phyloP scores from a whole-genome alignment of 2,329 filamentous ascomycete genomes.

The Blastomyces gilchristii region DNA sequence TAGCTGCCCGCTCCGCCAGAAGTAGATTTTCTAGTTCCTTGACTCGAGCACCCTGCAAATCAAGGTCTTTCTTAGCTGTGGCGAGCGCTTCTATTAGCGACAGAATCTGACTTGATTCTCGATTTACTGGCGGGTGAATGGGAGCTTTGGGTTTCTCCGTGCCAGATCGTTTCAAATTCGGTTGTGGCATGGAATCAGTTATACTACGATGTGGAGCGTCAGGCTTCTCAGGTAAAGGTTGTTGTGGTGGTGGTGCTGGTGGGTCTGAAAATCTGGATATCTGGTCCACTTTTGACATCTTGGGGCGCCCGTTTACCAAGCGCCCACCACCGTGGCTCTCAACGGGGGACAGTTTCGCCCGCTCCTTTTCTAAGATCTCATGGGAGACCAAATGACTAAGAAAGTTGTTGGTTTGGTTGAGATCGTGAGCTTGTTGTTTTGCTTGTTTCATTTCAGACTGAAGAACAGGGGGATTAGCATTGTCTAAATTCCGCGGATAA shows the following conservation, averaged over 20 bases:
- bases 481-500: not conserved
- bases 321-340: constrained; percentile 34
- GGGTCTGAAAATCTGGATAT: constrained; percentile 86
- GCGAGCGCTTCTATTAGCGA: constrained; percentile 77
- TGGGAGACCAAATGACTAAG: constrained; percentile 65
- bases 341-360: constrained; percentile 39
- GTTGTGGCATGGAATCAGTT: constrained; percentile 36
- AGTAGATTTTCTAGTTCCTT: constrained; percentile 71
- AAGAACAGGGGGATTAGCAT: constrained; percentile 13
- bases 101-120: constrained; percentile 63
- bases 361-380: constrained; percentile 48
- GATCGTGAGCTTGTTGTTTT: constrained; percentile 74
- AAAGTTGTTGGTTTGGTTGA: constrained; percentile 72
- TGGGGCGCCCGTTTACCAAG: constrained; percentile 37
- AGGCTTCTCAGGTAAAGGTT: constrained; percentile 86
- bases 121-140: constrained; percentile 36
- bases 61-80: constrained; percentile 74
- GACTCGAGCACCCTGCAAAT: constrained; percentile 68
- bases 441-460: constrained; percentile 86
- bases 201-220: constrained; percentile 47
- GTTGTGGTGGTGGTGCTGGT: constrained; percentile 83
- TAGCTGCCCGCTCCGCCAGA: constrained; percentile 66
- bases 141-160: constrained; percentile 59
- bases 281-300: constrained; percentile 54
- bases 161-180: constrained; percentile 60